Evolutionary conservation across 2,329 filamentous ascomycete genomes (phyloP), one percentile per base, ranked within the genome.

Genomic region (Aspergillus hortae): DNA sequence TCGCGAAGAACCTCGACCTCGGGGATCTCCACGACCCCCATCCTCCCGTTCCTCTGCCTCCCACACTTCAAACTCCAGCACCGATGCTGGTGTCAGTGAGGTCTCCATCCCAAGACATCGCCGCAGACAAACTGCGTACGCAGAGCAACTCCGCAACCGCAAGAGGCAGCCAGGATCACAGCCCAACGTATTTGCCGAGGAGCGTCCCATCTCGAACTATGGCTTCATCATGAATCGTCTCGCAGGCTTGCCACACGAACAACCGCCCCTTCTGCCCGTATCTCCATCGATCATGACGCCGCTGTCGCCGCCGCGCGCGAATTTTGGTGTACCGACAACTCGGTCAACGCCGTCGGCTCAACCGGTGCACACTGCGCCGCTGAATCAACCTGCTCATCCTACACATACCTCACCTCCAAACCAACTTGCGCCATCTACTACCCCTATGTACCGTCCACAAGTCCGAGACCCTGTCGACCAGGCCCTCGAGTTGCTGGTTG

Each of bases 401-500:
- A 4, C 10, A 2, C 33, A 35, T 12, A 12, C 33, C 33, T 1
- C 33, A 35, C 19, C n/a, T 12, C 19, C 19, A 4, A 17, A 1
- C 6, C 40, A 42, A 17, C 17, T n/a, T 12, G 40, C 17, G 14
- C 40, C n/a, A 19, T 6, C 40, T 12, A 23, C 19, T 6, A 21
- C 27, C 30, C 32, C 38, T 6, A 30, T 54, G 10, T 53, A 45
- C 35, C 54, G 46, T 2, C 61, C 61, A 2, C 64, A 68, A 58
- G 56, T 79, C 64, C 57, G 77, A 35, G 79, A 83, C 47, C 80
- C 81, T 0, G 78, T 79, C 12, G 82, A 84, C 44, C 73, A 75
- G 43, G 83, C 83, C 0, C 77, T 86, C 15, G 69, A 74, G 44
- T 72, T 76, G 40, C 79, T 86, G 51, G 80, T 84, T 10, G 58